A percentile compares a stretch with the other conserved stretches of the same genome.
These are phyloP conservation scores for Tolypocladium inflatum DNA, from an alignment of 2,329 filamentous ascomycete genomes.

Conservation along the genomic window DNA sequence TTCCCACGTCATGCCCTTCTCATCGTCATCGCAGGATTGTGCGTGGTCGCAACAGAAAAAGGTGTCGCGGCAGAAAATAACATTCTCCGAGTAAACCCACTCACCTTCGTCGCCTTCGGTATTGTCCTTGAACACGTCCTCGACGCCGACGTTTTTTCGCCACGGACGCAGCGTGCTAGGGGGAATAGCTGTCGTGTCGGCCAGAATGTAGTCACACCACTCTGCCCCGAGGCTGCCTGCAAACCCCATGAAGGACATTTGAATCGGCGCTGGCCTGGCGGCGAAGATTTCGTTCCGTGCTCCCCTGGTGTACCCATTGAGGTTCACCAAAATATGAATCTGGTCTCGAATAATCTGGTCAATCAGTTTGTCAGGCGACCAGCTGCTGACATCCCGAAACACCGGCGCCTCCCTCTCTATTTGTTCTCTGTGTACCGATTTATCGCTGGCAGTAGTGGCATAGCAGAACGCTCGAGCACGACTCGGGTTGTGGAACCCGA, in stretches of 20 bases:
- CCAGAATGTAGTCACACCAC: slow-evolving; percentile 96
- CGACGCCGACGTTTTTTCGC: slow-evolving; percentile 63
- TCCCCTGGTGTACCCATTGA: slow-evolving; percentile 96
- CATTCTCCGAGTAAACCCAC: slow-evolving; percentile 96
- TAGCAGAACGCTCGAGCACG: slow-evolving; percentile 87
- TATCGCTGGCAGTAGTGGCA: slow-evolving; percentile 85
- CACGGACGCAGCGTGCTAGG: slow-evolving; percentile 70
- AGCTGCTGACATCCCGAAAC: slow-evolving; percentile 80
- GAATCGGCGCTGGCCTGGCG: slow-evolving; percentile 84
- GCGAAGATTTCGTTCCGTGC: slow-evolving; percentile 98
- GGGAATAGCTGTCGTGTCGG: slow-evolving; percentile 81
- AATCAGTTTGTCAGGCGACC: slow-evolving; percentile 76
- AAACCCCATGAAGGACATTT: slow-evolving; percentile 99
- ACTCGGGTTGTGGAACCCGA: slow-evolving; percentile 71
- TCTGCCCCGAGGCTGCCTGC: slow-evolving; percentile 92
- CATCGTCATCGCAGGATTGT: slow-evolving; percentile 71
- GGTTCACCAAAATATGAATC: slow-evolving; percentile 90
- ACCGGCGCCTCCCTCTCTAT: slow-evolving; percentile 89
- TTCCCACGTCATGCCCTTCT: slow-evolving; percentile 64
- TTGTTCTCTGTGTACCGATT: slow-evolving; percentile 78
- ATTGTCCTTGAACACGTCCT: slow-evolving; percentile 59
- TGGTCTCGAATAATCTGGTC: slow-evolving; percentile 78
- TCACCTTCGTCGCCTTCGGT: slow-evolving; percentile 60
- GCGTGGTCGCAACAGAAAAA: slow-evolving; percentile 98
- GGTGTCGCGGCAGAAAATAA: slow-evolving; percentile 87